Evolutionary conservation across 2,329 filamentous ascomycete genomes (phyloP).

Genomic region (Cladophialophora yegresii): DNA sequence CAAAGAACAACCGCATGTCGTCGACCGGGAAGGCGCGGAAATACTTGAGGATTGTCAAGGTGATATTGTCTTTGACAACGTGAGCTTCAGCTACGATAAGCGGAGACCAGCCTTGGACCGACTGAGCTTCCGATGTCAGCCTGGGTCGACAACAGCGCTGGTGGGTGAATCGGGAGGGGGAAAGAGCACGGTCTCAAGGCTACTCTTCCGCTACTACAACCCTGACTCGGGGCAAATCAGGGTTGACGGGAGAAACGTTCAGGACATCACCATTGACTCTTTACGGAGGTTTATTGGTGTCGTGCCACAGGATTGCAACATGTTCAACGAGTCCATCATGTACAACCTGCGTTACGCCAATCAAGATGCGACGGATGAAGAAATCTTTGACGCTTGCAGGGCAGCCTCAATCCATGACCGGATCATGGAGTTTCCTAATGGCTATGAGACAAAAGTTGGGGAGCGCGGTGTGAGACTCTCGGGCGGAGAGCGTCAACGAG

Average conservation of each 20-base stretch:
- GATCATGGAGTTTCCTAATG: conserved; percentile 83
- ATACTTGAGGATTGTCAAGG: conserved; percentile 70
- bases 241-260: conserved; percentile 81
- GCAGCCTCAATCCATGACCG: conserved; percentile 92
- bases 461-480: conserved; percentile 84
- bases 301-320: conserved; percentile 91
- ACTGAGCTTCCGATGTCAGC: conserved; percentile 79
- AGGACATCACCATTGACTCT: conserved; percentile 89
- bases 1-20: conserved; percentile 90
- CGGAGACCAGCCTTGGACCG: conserved; percentile 82
- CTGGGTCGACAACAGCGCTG: conserved; percentile 91
- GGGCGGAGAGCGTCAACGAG: conserved; percentile 89
- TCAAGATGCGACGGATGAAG: conserved; percentile 73
- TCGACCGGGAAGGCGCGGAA: conserved; percentile 69
- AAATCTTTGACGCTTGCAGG: conserved; percentile 77
- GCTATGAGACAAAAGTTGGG: conserved; percentile 86
- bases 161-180: conserved; percentile 96
- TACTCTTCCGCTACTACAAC: conserved; percentile 97
- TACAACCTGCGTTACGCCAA: conserved; percentile 93
- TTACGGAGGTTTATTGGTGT: conserved; percentile 88
- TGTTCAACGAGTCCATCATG: conserved; percentile 94
- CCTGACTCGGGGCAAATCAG: conserved; percentile 75
- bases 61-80: conserved; percentile 82
- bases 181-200: conserved; percentile 93
- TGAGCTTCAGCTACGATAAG: conserved; percentile 85